Base-by-base conservation (phyloP, 768 basidiomycete genomes). In the Pleurotus giganteus region DNA sequence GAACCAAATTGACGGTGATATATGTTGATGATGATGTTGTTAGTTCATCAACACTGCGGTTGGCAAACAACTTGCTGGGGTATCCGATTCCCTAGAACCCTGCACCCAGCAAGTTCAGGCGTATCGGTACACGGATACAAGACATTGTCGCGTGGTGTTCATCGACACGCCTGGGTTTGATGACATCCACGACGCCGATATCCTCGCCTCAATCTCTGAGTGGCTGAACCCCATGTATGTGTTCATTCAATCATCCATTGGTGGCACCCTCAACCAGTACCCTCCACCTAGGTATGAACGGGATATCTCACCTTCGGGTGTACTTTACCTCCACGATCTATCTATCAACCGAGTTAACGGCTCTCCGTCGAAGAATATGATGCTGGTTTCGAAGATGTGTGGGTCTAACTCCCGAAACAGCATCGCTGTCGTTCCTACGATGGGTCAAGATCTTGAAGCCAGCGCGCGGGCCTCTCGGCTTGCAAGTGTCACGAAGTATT, bases 351-450 rank as follows among this genome's bases (percentile, higher is more conserved):
- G 71, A 21, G 71, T 78, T 65, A 66, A 67, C n/a, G 73, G 71
- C 34, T 71, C 71, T 3, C 73, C 76, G 17, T 66, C 68, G 27
- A 72, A 69, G 60, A 80, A 79, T 60, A 71, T 80, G 34, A 67
- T 69, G 11, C 69, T 80, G 59, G 80, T 82, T 61, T 66, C 66
- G 24, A 71, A 75, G 47, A 68, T 82, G 17, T 80, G 80, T 57
- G 81, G 80, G 28, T 67, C 69, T 15, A 65, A 62, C 36, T 68
- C 74, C 4, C 69, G 78, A 57, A 69, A 69, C 53, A 77, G 79
- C 51, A 74, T 81, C 44, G 69, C 77, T 37, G 66, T 82, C 51
- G 72, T 71, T 34, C 77, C 80, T 49, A 81, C 73, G 7, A 80
- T 74, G 72, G 80, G 78, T 76, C 68, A 64, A 9, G 68, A 68